phyloP scores from a whole-genome alignment of 73 alveolate species.

The Blepharisma stoltei region DNA sequence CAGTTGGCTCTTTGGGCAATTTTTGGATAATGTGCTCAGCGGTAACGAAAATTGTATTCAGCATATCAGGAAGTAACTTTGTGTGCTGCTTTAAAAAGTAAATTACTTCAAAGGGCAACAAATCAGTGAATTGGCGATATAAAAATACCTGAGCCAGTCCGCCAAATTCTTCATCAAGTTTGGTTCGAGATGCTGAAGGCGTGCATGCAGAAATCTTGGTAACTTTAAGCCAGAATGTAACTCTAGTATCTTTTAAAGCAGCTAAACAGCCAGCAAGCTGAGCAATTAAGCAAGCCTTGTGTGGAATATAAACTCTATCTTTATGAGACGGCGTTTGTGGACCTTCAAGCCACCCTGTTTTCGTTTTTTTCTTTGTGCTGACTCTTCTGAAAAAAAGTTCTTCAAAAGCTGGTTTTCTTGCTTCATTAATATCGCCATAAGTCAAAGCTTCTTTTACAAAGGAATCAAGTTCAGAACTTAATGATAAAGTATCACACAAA shows the following conservation, averaged over 20 bases:
- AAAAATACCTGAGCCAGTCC: constrained; percentile 41
- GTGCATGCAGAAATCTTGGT: constrained; percentile 39
- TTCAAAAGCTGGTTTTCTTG: constrained; percentile 2
- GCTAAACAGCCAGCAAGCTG: constrained; percentile 57
- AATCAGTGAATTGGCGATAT: constrained; percentile 26
- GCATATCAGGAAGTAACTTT: constrained; percentile 39
- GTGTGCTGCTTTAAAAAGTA: constrained; percentile 57
- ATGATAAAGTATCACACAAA: constrained; percentile 35
- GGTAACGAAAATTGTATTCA: constrained; percentile 17
- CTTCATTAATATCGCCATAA: background rate
- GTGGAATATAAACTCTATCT: constrained; percentile 57
- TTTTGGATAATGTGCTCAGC: constrained; percentile 31
- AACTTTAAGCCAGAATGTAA: constrained; percentile 35
- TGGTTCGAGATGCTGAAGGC: constrained; percentile 44
- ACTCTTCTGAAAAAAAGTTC: background rate
- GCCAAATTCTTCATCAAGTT: constrained; percentile 61
- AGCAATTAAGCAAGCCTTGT: constrained; percentile 52
- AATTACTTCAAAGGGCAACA: constrained; percentile 52
- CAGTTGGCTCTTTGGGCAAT: constrained; percentile 2
- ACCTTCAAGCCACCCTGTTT: constrained; percentile 3
- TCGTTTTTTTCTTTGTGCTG: constrained; percentile 16
- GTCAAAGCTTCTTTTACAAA: constrained; percentile 29
- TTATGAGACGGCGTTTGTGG: background rate
- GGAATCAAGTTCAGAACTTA: constrained; percentile 32
- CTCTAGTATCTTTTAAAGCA: constrained; percentile 36